Conservation (phyloP, 495 filamentous ascomycete species). For the Penicillium verhagenii region DNA sequence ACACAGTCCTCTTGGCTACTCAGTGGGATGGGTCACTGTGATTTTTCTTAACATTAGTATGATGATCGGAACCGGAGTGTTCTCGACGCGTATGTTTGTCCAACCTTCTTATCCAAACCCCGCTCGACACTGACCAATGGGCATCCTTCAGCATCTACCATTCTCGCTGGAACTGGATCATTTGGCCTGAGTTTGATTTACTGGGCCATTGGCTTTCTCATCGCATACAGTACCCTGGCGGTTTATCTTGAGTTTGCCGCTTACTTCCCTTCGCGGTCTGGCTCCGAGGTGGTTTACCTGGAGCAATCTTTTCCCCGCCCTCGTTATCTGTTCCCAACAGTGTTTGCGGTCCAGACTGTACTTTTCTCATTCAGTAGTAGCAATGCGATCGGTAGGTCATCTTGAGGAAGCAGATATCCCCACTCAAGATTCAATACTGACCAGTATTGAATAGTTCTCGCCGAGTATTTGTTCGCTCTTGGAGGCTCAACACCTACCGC, state of each 20-base stretch:
- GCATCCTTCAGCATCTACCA: constrained; percentile 45
- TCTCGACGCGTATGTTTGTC: constrained; percentile 60
- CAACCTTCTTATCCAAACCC: neutral
- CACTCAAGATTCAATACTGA: neutral
- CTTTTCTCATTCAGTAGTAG: constrained; percentile 61
- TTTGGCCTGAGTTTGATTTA: constrained; percentile 60
- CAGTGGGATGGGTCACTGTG: constrained; percentile 55
- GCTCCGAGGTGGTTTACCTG: constrained; percentile 63
- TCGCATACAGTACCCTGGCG: constrained; percentile 47
- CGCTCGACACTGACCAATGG: neutral
- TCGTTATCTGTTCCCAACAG: constrained; percentile 57
- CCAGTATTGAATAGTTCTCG: constrained; percentile 36
- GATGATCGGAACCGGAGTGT: constrained; percentile 68
- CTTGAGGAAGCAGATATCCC: neutral
- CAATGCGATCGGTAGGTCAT: constrained; percentile 47
- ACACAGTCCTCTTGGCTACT: constrained; percentile 58
- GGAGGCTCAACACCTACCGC: constrained; percentile 42
- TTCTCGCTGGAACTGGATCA: constrained; percentile 56
- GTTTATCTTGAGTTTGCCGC: constrained; percentile 61
- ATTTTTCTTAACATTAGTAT: constrained; percentile 59
- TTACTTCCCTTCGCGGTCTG: constrained; percentile 65
- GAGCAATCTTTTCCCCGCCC: constrained; percentile 65
- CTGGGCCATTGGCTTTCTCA: constrained; percentile 59
- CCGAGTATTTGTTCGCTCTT: constrained; percentile 56
- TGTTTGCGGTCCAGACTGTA: constrained; percentile 60